Percentiles rank a stretch among this genome's conserved stretches.
Evolutionary conservation across 148 eudicot genomes (phyloP).

Genomic region (Persicaria maculosa): DNA sequence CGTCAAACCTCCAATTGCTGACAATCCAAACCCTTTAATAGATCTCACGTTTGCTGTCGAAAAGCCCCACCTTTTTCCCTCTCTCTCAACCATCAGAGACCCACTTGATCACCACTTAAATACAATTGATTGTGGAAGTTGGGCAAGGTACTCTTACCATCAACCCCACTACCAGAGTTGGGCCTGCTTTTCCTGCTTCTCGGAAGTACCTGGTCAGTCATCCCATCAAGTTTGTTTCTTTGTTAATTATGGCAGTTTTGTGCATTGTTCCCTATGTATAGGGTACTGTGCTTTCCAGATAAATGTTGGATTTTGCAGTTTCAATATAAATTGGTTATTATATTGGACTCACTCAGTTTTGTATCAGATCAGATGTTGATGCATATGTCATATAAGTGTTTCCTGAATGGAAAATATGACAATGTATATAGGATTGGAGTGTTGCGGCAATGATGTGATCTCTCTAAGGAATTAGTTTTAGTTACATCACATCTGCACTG

Average conservation of each 20-base stretch:
- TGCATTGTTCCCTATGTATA: slow-evolving; percentile 1
- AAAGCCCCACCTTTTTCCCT: slow-evolving; percentile 8
- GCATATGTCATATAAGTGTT: background rate
- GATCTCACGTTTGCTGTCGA: slow-evolving; percentile 4
- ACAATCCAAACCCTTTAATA: slow-evolving; percentile 13
- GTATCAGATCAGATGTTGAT: background rate
- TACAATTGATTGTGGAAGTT: slow-evolving; percentile 6
- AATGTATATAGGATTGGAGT: background rate
- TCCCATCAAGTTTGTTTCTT: background rate
- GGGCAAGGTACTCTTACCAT: background rate
- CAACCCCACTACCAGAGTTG: slow-evolving; percentile 15
- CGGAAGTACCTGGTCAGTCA: background rate
- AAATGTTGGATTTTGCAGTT: slow-evolving; percentile 2
- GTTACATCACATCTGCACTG: background rate
- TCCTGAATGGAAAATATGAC: background rate
- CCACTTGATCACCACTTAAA: slow-evolving; percentile 13
- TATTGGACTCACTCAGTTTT: background rate
- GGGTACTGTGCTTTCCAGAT: background rate
- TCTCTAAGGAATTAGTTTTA: background rate
- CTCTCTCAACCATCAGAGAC: slow-evolving; percentile 11
- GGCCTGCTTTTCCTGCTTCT: slow-evolving; percentile 5
- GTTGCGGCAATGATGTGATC: background rate
- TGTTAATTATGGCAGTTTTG: slow-evolving; percentile 3
- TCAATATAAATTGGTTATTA: background rate
- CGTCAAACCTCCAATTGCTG: slow-evolving; percentile 5